These are phyloP conservation scores for Colletotrichum somersetense DNA, from an alignment of 2,329 filamentous ascomycete species.

Conservation along the genomic window DNA sequence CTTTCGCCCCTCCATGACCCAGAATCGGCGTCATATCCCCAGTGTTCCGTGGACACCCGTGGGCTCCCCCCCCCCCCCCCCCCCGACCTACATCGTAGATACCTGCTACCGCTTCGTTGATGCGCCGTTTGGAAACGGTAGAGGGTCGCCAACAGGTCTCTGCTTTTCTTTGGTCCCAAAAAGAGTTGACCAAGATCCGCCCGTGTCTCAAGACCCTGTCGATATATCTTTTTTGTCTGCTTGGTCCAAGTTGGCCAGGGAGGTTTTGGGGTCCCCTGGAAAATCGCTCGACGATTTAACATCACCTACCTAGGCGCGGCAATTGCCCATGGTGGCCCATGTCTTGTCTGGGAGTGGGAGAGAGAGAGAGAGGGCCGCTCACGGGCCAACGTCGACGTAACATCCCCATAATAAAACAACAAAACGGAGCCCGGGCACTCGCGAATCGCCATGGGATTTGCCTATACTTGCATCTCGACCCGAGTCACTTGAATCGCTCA, in stretches of 20 bases:
- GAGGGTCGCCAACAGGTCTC: not conserved
- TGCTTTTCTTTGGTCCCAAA: not conserved
- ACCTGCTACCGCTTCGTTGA: not conserved
- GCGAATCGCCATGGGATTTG: slow-evolving; percentile 10
- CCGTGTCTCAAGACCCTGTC: slow-evolving; percentile 17
- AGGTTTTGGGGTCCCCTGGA: no score
- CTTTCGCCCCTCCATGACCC: slow-evolving; percentile 38
- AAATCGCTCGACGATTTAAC: no score
- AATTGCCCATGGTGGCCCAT: no score
- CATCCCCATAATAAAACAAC: slow-evolving; percentile 9
- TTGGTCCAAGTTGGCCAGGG: not conserved
- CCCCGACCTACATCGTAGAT: not conserved
- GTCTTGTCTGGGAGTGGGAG: not conserved
- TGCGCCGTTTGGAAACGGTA: not conserved
- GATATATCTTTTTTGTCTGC: not conserved
- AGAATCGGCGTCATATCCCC: slow-evolving; percentile 41
- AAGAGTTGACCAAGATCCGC: not conserved
- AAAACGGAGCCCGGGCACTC: slow-evolving; percentile 8
- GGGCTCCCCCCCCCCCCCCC: not conserved
- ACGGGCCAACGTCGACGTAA: slow-evolving; percentile 18
- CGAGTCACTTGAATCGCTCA: slow-evolving; percentile 9
- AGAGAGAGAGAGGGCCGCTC: not conserved
- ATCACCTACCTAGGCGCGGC: no score
- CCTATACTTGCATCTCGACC: not conserved
- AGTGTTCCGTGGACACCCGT: slow-evolving; percentile 26